These are phyloP conservation scores for Setaria viridis DNA, from an alignment of 202 grass and related monocot species.

Conservation along the genomic window DNA sequence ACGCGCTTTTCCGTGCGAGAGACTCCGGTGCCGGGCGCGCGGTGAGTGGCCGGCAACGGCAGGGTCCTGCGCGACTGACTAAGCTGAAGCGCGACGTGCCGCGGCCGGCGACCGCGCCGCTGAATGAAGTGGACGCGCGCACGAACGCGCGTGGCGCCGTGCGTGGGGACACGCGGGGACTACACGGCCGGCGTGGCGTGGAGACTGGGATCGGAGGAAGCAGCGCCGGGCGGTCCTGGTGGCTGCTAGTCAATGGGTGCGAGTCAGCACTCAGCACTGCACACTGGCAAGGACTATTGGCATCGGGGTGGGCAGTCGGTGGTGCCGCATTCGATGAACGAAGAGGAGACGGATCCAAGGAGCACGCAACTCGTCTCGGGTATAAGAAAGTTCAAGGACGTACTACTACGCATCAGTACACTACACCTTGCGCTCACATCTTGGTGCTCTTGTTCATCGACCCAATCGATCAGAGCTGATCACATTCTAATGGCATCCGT, in stretches of 20 bases:
- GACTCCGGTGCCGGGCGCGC: not conserved
- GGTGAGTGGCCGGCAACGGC: not conserved
- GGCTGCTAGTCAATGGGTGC: not conserved
- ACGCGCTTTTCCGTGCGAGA: not conserved
- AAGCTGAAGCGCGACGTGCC: not conserved
- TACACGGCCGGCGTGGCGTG: not conserved
- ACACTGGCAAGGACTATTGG: not conserved
- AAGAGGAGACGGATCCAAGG: not conserved
- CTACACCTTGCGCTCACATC: not conserved
- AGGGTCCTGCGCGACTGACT: constrained; percentile 12
- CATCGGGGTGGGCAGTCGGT: not conserved
- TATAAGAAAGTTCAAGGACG: not conserved
- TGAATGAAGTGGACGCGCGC: no score
- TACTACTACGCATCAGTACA: no score
- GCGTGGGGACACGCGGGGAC: not conserved
- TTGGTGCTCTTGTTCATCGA: not conserved
- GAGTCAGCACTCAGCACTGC: not conserved
- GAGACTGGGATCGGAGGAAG: not conserved
- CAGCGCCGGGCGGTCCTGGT: not conserved
- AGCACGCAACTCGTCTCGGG: not conserved
- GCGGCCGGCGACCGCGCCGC: not conserved
- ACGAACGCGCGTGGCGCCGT: not conserved
- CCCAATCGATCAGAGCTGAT: not conserved
- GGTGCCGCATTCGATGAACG: not conserved
- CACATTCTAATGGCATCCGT: no score